These are phyloP conservation scores for Eucalyptus virginea DNA, from an alignment of 345 rosid genomes.

Conservation along the genomic window DNA sequence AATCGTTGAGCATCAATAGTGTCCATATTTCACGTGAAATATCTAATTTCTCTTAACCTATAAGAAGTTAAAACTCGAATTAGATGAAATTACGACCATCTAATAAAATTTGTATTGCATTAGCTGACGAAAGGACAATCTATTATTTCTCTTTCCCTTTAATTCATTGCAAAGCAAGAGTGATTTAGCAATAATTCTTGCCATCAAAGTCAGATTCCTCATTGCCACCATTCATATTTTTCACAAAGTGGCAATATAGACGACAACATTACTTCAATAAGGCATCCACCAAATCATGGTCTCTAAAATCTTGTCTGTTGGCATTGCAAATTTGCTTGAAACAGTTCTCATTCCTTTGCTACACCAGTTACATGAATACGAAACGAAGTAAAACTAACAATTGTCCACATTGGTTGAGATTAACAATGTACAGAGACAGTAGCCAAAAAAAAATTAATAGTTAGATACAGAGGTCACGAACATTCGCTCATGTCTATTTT, in stretches of 20 bases:
- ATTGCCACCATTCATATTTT: not conserved
- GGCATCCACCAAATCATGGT: not conserved
- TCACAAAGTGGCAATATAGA: not conserved
- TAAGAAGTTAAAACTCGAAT: not conserved
- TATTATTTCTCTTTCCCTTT: not conserved
- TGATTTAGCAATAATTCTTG: not conserved
- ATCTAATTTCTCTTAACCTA: not conserved
- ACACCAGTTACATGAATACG: not conserved
- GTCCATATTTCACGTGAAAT: not conserved
- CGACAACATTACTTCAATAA: not conserved
- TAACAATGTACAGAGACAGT: not conserved
- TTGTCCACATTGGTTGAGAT: not conserved
- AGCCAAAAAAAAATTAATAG: not conserved
- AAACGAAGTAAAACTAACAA: not conserved
- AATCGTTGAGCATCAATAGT: not conserved
- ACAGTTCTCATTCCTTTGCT: not conserved
- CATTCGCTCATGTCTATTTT: too few relatives aligned
- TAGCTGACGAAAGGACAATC: not conserved
- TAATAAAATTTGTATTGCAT: not conserved
- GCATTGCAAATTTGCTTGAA: not conserved
- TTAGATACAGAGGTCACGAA: too few relatives aligned
- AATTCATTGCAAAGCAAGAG: not conserved
- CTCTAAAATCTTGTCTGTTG: not conserved
- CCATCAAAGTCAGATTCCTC: not conserved
- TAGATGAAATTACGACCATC: not conserved